Evolutionary conservation across 2,329 filamentous ascomycete genomes (phyloP), one percentile per base, ranked within the genome.

Genomic region (Bertia moriformis): DNA sequence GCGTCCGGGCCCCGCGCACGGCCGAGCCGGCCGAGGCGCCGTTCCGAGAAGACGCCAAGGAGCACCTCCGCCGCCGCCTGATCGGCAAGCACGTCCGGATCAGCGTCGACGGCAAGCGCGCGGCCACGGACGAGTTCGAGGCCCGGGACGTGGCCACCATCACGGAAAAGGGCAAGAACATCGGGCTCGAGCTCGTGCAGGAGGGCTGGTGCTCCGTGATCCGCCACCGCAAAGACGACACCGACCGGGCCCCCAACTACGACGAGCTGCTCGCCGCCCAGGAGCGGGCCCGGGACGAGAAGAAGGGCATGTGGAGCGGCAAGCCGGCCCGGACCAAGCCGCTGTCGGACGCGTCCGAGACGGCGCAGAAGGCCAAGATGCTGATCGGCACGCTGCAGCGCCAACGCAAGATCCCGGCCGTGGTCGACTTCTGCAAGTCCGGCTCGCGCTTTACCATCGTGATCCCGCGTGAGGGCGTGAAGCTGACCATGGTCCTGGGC

Each of bases 381-480:
- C 87, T 94, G 59, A 71, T 93, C 27, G 83, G 84, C 10, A 79
- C 86, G 15, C 71, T 98, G 20, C 84, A 91, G 44, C 77, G 89
- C 40, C 88, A 95, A 58, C 89, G 86, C 68, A 91, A 84, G 59
- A 80, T 96, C 3, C 87, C 91, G 4, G 91, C 83, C 10, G 71
- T 98, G 48, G 87, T 98, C 33, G 91, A 98, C 59, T 98, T 93
- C 58, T 91, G 93, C 66, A 95, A 96, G 63, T 84, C 87, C n/a
- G 91, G 84, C 19, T 93, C 88, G 29, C 77, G 91, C 48, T 98
- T 96, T 60, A 93, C 86, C 18, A 70, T 98, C 27, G 67, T 98
- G 7, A 77, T 98, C 38, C 89, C 91, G 36, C 81, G 88, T 27
- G 91, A 98, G 56, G 87, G 86, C 51, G 79, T 89, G 53, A 96